Base-by-base conservation (phyloP, 129 eudicot genomes). In the Logfia minima region DNA sequence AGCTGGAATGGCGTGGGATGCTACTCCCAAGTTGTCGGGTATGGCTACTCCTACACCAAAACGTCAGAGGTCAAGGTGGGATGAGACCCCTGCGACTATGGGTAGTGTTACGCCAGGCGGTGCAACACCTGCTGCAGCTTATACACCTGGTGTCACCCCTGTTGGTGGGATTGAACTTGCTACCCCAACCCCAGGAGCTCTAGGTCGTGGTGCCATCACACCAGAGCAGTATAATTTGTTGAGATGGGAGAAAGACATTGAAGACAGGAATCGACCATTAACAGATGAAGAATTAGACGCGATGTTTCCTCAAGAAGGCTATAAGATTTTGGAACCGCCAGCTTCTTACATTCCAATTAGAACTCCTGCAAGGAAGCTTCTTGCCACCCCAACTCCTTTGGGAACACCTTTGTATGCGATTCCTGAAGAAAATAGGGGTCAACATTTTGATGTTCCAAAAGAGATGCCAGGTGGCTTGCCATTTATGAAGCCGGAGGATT, bases 1-100 rank as follows among this genome's bases (percentile, higher is more conserved):
- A 7, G 96, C 98, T n/a, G 98, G 98, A 16, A 94, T 94, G 98
- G 84, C 97, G 6, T 94, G 98, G 98, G 98, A 94, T 76, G 90
- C 98, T 18, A 91, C 98, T 3, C 98, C 98, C 0, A 94, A 94
- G 87, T 82, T 93, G 22, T 80, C 91, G 21, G 98, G 97, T 10
- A 72, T 91, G 70, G 97, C 96, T 55, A 94, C 98, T 2, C 98
- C 98, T 2, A 94, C 98, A 6, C 97, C 98, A 0, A 94, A 91
- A 84, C 79, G 96, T 17, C 97, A 94, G 78, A 84, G 98, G 76
- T 89, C 98, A 35, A 94, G 98, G 78, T 94, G 98, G 98, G 98
- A 94, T 18, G 98, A 94, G 84, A 94, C 97, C 19, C 98, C 98
- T 8, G 97, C 97, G 1, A 84, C 97, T 55, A 91, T 94, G 97